These are phyloP conservation scores for Amanita molliuscula DNA, from an alignment of 768 basidiomycete species.

Conservation along the genomic window DNA sequence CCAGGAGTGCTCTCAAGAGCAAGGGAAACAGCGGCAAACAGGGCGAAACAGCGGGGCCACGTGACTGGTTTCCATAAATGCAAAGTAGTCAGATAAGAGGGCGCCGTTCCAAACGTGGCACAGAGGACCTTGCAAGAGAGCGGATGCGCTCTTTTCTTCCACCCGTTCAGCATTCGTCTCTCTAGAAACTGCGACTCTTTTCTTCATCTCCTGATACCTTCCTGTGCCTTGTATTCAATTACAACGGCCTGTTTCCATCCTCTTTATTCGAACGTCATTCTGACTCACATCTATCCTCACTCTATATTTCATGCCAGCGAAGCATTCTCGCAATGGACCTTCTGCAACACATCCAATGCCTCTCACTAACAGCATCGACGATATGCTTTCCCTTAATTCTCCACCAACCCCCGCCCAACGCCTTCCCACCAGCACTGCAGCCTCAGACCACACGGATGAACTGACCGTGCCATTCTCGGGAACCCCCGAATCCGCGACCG, in stretches of 20 bases:
- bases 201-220: neutral
- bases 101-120: too few species aligned
- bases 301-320: slow-evolving; percentile 5
- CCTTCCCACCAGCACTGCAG: neutral
- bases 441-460: neutral
- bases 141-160: slow-evolving; percentile 1
- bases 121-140: too few species aligned
- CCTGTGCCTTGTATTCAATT: slow-evolving; percentile 5
- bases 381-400: slow-evolving; percentile 1
- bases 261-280: neutral
- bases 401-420: neutral
- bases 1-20: too few species aligned
- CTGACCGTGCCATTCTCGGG: neutral
- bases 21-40: neutral
- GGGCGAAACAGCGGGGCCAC: neutral
- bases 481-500: neutral
- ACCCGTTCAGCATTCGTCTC: neutral
- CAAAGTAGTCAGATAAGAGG: slow-evolving; percentile 1
- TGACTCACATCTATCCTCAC: slow-evolving; percentile 2
- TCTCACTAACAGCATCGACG: neutral
- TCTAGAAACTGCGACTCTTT: neutral
- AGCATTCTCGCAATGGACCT: slow-evolving; percentile 3
- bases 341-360: neutral
- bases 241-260: slow-evolving; percentile 1
- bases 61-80: slow-evolving; percentile 3